A percentile compares a stretch with the other conserved stretches of the same genome.
phyloP scores from a whole-genome alignment of 2,329 filamentous ascomycete species.

The Monosporascus sp. region DNA sequence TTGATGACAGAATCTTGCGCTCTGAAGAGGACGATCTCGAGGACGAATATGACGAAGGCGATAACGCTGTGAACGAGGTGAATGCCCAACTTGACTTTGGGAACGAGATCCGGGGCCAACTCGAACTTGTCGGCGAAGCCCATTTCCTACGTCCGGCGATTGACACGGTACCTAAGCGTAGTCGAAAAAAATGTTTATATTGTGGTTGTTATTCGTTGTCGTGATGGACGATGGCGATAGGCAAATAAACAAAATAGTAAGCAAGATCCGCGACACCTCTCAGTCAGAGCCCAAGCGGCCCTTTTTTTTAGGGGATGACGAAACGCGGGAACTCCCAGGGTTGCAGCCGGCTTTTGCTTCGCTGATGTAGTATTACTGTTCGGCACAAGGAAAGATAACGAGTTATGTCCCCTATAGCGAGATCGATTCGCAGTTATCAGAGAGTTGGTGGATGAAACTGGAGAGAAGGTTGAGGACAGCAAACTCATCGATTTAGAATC shows the following conservation, averaged over 20 bases:
- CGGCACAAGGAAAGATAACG: neutral
- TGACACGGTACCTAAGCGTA: neutral
- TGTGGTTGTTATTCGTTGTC: neutral
- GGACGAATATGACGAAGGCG: slow-evolving; percentile 50
- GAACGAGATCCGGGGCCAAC: slow-evolving; percentile 48
- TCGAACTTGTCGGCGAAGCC: slow-evolving; percentile 43
- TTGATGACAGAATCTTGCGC: slow-evolving; percentile 42
- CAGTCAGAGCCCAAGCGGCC: neutral
- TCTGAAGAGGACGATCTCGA: slow-evolving; percentile 56
- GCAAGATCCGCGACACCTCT: neutral
- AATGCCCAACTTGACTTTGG: slow-evolving; percentile 50
- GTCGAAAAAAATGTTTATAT: neutral
- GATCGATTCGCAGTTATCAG: neutral
- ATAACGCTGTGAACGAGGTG: slow-evolving; percentile 51
- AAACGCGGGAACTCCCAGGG: neutral
- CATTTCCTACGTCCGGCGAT: slow-evolving; percentile 13
- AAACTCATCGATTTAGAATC: too few species aligned
- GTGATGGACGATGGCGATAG: neutral
- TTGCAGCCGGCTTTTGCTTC: neutral
- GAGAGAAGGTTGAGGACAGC: too few species aligned
- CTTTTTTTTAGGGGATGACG: neutral
- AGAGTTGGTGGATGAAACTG: too few species aligned
- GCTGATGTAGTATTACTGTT: neutral
- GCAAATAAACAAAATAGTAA: neutral
- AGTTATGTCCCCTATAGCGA: neutral